A percentile compares a stretch with the other conserved stretches of the same genome.
Conservation (phyloP, 2,329 filamentous ascomycete species). For the Thelonectria blattea region DNA sequence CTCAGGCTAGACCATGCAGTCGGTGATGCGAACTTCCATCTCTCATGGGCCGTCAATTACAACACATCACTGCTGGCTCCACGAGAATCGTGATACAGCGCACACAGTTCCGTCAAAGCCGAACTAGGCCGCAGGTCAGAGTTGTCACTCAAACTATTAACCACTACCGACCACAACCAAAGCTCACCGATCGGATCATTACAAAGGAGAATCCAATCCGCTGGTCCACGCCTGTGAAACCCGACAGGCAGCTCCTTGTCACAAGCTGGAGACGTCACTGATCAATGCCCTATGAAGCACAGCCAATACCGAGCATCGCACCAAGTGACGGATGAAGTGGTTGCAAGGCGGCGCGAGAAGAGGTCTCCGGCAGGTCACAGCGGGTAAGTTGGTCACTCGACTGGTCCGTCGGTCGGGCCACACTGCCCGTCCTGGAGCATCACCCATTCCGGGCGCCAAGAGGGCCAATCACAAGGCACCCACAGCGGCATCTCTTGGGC, state of each 20-base stretch:
- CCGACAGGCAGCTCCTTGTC: conserved; percentile 7
- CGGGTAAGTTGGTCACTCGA: conserved; percentile 40
- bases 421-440: conserved; percentile 33
- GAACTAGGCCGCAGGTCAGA: neutral
- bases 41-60: no score
- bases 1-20: no score
- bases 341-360: conserved; percentile 25
- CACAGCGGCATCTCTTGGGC: conserved; percentile 27
- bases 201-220: conserved; percentile 5
- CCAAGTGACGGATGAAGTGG: conserved; percentile 8
- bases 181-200: conserved; percentile 7
- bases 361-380: conserved; percentile 32
- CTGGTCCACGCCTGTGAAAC: conserved; percentile 14
- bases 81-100: no score
- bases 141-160: conserved; percentile 9
- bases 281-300: neutral
- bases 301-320: conserved; percentile 19
- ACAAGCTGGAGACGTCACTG: neutral
- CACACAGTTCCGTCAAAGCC: no score
- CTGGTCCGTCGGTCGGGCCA: conserved; percentile 33
- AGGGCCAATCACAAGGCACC: conserved; percentile 41
- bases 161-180: conserved; percentile 15
- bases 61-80: no score
- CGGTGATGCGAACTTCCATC: no score
- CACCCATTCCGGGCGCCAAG: conserved; percentile 43